Conservation (phyloP, 345 rosid genomes). For the Moricandia moricandioides region DNA sequence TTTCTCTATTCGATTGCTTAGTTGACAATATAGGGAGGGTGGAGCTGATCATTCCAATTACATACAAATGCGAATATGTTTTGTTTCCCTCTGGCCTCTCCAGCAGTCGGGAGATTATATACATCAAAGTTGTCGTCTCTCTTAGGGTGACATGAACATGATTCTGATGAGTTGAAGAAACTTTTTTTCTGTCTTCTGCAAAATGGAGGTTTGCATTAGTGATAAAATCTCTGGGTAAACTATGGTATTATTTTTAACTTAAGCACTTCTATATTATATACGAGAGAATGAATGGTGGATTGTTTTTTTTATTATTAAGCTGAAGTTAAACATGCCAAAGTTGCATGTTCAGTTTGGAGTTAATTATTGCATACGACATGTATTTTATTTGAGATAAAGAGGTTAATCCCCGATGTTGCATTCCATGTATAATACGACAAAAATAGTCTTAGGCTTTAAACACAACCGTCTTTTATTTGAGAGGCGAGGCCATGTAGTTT, state of each 20-base stretch:
- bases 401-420: neutral
- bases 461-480: too few relatives aligned
- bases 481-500: too few relatives aligned
- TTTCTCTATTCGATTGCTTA: neutral
- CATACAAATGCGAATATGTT: neutral
- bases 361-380: neutral
- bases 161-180: too few relatives aligned
- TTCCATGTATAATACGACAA: neutral
- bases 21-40: neutral
- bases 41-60: neutral
- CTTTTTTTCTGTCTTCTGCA: too few relatives aligned
- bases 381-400: neutral
- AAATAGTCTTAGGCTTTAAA: too few relatives aligned
- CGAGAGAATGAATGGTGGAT: neutral
- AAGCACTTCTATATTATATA: neutral
- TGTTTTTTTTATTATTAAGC: neutral
- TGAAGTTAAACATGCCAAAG: neutral
- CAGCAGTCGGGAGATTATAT: too few relatives aligned
- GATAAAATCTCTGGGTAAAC: neutral
- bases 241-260: neutral
- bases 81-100: neutral
- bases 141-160: too few relatives aligned
- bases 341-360: neutral
- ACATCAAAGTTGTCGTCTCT: too few relatives aligned
- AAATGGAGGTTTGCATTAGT: neutral